Percentiles rank a stretch among this genome's conserved stretches.
Evolutionary conservation across 345 rosid genomes (phyloP).

Genomic region (Ceriops tagal): DNA sequence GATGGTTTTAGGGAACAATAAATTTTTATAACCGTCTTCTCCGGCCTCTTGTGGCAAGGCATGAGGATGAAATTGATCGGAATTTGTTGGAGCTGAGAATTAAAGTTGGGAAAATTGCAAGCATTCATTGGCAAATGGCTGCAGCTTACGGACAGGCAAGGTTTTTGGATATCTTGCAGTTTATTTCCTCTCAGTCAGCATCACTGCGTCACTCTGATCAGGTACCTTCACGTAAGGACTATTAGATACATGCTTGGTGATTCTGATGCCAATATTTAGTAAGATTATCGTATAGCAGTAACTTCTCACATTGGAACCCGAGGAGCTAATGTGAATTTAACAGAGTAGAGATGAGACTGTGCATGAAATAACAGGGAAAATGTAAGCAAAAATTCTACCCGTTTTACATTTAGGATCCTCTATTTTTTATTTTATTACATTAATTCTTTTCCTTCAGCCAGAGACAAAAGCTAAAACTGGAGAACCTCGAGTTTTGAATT

Average conservation of each 20-base stretch:
- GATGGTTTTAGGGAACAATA: slow-evolving; percentile 45
- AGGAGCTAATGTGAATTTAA: not conserved
- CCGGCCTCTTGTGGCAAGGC: slow-evolving; percentile 46
- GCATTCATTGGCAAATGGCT: slow-evolving; percentile 54
- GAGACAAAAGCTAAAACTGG: not conserved
- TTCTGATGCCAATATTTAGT: not conserved
- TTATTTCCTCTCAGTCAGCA: slow-evolving; percentile 51
- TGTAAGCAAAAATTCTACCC: too few species aligned
- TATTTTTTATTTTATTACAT: not conserved
- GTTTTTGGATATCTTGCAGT: slow-evolving; percentile 46
- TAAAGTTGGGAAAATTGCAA: slow-evolving; percentile 46
- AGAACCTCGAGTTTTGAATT: not conserved
- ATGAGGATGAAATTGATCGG: slow-evolving; percentile 63
- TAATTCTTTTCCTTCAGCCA: not conserved
- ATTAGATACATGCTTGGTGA: not conserved
- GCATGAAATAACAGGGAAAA: not conserved
- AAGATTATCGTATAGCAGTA: not conserved
- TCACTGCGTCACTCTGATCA: slow-evolving; percentile 31
- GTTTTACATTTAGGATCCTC: not conserved
- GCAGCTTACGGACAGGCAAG: slow-evolving; percentile 52
- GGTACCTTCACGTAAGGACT: slow-evolving; percentile 29
- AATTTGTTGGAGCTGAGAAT: slow-evolving; percentile 52
- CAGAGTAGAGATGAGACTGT: not conserved
- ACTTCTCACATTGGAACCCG: too few species aligned
- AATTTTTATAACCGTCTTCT: slow-evolving; percentile 55